These are phyloP conservation scores for Penicillium flavigenum DNA, from an alignment of 495 filamentous ascomycete species.

Conservation along the genomic window DNA sequence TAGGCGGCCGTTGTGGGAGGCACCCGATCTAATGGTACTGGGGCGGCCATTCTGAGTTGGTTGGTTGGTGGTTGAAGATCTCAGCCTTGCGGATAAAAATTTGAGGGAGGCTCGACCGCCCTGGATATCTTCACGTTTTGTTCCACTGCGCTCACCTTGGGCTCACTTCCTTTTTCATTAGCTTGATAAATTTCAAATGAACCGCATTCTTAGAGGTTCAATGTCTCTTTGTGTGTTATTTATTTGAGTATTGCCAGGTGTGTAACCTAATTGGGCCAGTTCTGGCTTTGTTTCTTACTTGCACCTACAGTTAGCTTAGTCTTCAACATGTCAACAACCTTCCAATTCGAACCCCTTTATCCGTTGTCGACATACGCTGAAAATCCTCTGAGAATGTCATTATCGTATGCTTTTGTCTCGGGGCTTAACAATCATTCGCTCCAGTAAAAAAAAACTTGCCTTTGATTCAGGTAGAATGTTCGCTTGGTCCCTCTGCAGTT, in stretches of 20 bases:
- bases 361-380: no score
- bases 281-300: background rate
- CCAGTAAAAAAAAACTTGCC: background rate
- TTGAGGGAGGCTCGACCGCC: slow-evolving; percentile 11
- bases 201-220: background rate
- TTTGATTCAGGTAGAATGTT: background rate
- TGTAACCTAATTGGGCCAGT: background rate
- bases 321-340: no score
- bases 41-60: slow-evolving; percentile 39
- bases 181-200: background rate
- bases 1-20: slow-evolving; percentile 50
- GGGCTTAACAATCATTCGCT: background rate
- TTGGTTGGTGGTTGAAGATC: slow-evolving; percentile 2
- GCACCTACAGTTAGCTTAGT: background rate
- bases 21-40: slow-evolving; percentile 34
- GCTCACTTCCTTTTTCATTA: background rate
- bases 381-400: background rate
- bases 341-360: no score
- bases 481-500: background rate
- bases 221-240: background rate
- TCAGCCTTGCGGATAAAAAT: slow-evolving; percentile 1
- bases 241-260: background rate
- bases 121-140: background rate
- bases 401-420: background rate
- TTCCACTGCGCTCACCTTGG: background rate